phyloP scores from a whole-genome alignment of 2,329 filamentous ascomycete genomes.

The Amesomyces nigricolor region DNA sequence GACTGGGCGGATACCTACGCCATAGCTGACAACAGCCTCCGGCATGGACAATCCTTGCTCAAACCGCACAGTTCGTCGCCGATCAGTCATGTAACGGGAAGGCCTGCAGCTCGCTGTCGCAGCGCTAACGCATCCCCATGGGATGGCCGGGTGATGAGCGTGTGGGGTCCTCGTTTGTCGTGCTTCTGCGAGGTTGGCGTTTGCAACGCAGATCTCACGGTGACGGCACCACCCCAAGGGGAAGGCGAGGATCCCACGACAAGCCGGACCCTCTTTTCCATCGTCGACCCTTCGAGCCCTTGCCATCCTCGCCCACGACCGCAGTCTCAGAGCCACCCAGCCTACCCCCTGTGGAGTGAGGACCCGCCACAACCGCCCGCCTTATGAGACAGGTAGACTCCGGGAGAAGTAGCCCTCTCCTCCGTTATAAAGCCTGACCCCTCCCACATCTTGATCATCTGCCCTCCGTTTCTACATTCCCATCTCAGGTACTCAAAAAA shows the following conservation, averaged over 20 bases:
- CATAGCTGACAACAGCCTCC: constrained; percentile 15
- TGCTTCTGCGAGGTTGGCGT: constrained; percentile 14
- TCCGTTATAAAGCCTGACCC: constrained; percentile 17
- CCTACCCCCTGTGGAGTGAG: neutral
- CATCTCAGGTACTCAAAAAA: neutral
- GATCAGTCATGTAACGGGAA: constrained; percentile 21
- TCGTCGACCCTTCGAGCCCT: neutral
- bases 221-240: constrained; percentile 15
- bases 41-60: constrained; percentile 15
- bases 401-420: constrained; percentile 1
- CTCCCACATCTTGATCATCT: neutral
- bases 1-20: constrained; percentile 17
- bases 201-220: constrained; percentile 14
- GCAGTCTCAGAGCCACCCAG: neutral
- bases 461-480: constrained; percentile 3
- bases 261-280: neutral
- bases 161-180: constrained; percentile 1
- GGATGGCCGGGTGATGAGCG: neutral
- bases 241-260: neutral
- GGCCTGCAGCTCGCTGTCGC: constrained; percentile 20
- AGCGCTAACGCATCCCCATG: constrained; percentile 9
- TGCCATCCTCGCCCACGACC: neutral
- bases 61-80: constrained; percentile 16
- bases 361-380: constrained; percentile 9
- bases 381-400: constrained; percentile 11